A percentile compares a stretch with the other conserved stretches of the same genome.
These are phyloP conservation scores for Exophiala viscosa DNA, from an alignment of 2,329 filamentous ascomycete species.

Conservation along the genomic window DNA sequence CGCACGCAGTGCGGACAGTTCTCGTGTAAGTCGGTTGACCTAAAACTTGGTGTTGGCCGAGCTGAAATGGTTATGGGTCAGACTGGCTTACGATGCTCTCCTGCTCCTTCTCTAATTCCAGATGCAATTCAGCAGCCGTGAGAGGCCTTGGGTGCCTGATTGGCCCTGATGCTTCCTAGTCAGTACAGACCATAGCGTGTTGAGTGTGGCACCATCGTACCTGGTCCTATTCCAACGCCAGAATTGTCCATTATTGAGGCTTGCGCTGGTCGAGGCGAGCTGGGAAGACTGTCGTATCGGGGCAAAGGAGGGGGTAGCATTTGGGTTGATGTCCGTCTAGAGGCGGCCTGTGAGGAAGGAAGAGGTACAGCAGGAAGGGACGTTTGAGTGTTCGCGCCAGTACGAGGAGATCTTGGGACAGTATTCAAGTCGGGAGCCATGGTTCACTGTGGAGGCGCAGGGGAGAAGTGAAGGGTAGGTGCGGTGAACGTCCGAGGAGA, in stretches of 20 bases:
- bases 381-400: constrained; percentile 32
- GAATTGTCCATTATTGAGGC: constrained; percentile 32
- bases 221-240: constrained; percentile 39
- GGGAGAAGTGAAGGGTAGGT: not conserved
- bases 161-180: constrained; percentile 53
- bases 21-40: constrained; percentile 90
- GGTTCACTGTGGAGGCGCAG: not conserved
- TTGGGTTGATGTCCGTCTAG: constrained; percentile 46
- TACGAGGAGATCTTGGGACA: constrained; percentile 36
- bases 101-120: constrained; percentile 89
- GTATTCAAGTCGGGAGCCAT: constrained; percentile 52
- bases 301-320: constrained; percentile 43
- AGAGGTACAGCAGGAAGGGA: constrained; percentile 15
- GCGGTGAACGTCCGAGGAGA: not conserved
- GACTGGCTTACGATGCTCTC: constrained; percentile 71
- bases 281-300: constrained; percentile 31
- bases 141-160: constrained; percentile 81
- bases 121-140: constrained; percentile 82
- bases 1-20: constrained; percentile 76
- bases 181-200: not conserved
- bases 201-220: constrained; percentile 30
- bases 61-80: not conserved
- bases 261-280: constrained; percentile 28
- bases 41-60: constrained; percentile 35
- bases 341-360: constrained; percentile 26